Evolutionary conservation across 2,329 filamentous ascomycete genomes (phyloP).

Genomic region (Claviceps pazoutovae): DNA sequence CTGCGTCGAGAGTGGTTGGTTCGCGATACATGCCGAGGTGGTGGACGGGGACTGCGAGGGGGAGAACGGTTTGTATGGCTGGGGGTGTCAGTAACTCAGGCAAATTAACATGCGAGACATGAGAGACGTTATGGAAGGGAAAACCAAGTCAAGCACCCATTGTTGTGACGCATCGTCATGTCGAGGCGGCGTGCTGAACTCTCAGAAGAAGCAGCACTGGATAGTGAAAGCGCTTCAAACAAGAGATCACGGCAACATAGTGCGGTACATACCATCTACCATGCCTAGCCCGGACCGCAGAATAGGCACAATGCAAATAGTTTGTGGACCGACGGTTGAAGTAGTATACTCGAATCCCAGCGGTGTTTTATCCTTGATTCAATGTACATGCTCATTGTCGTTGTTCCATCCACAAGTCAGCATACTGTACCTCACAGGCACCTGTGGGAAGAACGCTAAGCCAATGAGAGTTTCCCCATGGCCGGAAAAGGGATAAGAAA

Average conservation of each 20-base stretch:
- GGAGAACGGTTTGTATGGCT: slow-evolving; percentile 75
- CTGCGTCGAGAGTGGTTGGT: slow-evolving; percentile 70
- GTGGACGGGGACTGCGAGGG: slow-evolving; percentile 66
- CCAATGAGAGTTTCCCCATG: too few relatives aligned
- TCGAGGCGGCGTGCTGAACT: neutral
- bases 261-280: slow-evolving; percentile 51
- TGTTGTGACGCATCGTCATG: too few relatives aligned
- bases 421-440: neutral
- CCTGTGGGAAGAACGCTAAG: neutral
- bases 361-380: slow-evolving; percentile 55
- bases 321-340: slow-evolving; percentile 45
- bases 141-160: too few relatives aligned
- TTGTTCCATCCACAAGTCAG: neutral
- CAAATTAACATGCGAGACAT: too few relatives aligned
- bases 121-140: neutral
- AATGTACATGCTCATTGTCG: neutral
- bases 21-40: slow-evolving; percentile 93
- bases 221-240: neutral
- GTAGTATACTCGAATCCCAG: slow-evolving; percentile 64
- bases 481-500: neutral
- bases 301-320: slow-evolving; percentile 76
- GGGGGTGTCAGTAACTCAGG: neutral
- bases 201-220: neutral
- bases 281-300: slow-evolving; percentile 85
- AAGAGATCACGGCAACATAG: neutral